Evolutionary conservation across 306 rosid genomes (phyloP).

Genomic region (Potentilla sterilis): DNA sequence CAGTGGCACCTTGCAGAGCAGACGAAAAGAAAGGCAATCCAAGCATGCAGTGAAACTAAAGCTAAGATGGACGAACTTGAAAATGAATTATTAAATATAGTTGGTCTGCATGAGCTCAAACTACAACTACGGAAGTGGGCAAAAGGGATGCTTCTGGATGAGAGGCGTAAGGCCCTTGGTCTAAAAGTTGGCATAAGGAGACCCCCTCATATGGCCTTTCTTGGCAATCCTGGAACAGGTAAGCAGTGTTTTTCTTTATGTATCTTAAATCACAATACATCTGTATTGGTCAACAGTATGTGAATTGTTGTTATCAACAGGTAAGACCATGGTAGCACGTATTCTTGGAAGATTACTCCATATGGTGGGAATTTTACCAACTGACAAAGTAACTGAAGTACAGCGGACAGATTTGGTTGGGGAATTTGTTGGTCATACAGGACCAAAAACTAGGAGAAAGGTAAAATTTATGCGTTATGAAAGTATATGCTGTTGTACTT

Average conservation of each 20-base stretch:
- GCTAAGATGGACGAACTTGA: constrained; percentile 89
- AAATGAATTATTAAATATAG: constrained; percentile 69
- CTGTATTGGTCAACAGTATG: constrained; percentile 1
- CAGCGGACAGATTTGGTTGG: constrained; percentile 97
- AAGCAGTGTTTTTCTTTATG: constrained; percentile 1
- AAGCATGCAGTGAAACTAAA: constrained; percentile 87
- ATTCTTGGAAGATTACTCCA: constrained; percentile 87
- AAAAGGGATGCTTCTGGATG: constrained; percentile 98
- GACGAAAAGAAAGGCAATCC: constrained; percentile 71
- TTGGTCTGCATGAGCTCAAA: constrained; percentile 89
- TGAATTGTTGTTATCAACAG: constrained; percentile 34
- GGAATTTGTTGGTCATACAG: constrained; percentile 96
- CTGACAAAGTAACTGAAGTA: constrained; percentile 88
- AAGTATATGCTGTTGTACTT: not conserved
- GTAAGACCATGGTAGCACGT: constrained; percentile 97
- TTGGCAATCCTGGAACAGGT: constrained; percentile 99
- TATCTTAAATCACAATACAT: not conserved
- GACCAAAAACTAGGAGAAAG: constrained; percentile 92
- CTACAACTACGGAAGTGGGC: constrained; percentile 87
- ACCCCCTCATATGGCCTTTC: constrained; percentile 99
- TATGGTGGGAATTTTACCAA: constrained; percentile 93
- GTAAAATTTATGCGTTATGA: constrained; percentile 29
- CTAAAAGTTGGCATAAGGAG: constrained; percentile 81
- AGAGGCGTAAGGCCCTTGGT: constrained; percentile 92
- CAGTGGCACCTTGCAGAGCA: constrained; percentile 67